Base-by-base conservation (phyloP, 2,329 filamentous ascomycete genomes). In the Botrytis pseudocinerea region DNA sequence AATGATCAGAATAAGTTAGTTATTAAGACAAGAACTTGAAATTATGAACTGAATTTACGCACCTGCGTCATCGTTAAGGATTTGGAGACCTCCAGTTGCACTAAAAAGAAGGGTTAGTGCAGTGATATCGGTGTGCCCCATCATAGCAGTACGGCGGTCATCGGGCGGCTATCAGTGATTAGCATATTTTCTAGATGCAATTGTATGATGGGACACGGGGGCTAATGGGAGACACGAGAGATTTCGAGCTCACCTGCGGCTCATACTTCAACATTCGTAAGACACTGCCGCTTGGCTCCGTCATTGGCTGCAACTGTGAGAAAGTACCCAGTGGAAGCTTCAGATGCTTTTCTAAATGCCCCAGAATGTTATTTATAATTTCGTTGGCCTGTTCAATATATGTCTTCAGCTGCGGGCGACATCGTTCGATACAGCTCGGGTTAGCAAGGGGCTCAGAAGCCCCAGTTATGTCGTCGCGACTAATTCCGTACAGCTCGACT, bases 11-110 rank as follows among this genome's bases (percentile, higher is more conserved):
- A 9, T 28, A 14, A 51, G 4, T 28, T 32, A 42, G 35, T 68
- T 57, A 20, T 42, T 32, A 12, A 12, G 12, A 1, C 7, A n/a
- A 7, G 14, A 4, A 7, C 18, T 28, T 14, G 5, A 16, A 54
- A 20, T 4, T 40, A 9, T 22, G 35, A 85, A 84, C 9, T 32
- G 8, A 28, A 40, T 10, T 28, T 71, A 61, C 69, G 6, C 42
- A 71, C 63, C 70, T 16, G 48, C 0, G 85, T 85, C 32, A 5
- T 77, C 74, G 9, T 66, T 72, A 12, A 78, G 75, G 12, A 82
- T 77, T 73, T 83, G 82, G 60, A 83, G 74, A 9, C 82, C 82
- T 3, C 81, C 81, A 1, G 81, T 77, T 69, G 77, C 75, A 70
- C 81, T 63, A n/a, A 59, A 48, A 12, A 72, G 62, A n/a, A 68